A percentile compares a stretch with the other conserved stretches of the same genome.
phyloP scores from a whole-genome alignment of 495 filamentous ascomycete species.

The Lentithecium fluviatile region DNA sequence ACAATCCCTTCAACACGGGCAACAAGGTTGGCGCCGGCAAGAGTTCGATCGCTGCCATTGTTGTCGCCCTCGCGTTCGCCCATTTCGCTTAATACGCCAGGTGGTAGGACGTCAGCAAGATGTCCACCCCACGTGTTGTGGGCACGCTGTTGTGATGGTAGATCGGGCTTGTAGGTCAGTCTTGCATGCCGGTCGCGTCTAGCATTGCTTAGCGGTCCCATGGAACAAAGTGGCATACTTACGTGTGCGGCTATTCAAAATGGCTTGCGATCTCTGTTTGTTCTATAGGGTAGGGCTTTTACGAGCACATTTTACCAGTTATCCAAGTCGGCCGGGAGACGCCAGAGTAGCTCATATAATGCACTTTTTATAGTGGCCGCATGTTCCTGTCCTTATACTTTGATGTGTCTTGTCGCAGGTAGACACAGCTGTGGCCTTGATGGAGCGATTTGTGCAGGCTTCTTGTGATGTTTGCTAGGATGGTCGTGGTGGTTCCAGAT shows the following conservation, averaged over 20 bases:
- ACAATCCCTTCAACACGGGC: not conserved
- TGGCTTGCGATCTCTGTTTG: not conserved
- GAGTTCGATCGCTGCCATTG: slow-evolving; percentile 14
- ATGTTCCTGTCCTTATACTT: not conserved
- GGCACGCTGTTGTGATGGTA: not conserved
- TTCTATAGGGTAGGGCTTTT: not conserved
- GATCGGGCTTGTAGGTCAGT: not conserved
- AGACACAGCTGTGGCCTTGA: not conserved
- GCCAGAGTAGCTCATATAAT: slow-evolving; percentile 1
- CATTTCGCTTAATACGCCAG: slow-evolving; percentile 5
- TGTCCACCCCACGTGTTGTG: not conserved
- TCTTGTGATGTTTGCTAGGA: not conserved
- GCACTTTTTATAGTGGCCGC: slow-evolving; percentile 6
- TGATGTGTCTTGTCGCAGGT: not conserved
- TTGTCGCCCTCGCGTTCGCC: slow-evolving; percentile 11
- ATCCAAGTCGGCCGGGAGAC: not conserved
- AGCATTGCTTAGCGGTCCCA: not conserved
- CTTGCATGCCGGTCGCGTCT: not conserved
- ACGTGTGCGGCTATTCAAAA: not conserved
- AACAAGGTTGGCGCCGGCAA: slow-evolving; percentile 1
- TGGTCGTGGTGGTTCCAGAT: too few species aligned
- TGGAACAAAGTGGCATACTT: slow-evolving; percentile 1
- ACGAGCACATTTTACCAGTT: slow-evolving; percentile 11
- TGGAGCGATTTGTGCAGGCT: not conserved
- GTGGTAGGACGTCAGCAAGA: not conserved